Percentiles rank a stretch among this genome's conserved stretches.
phyloP scores from a whole-genome alignment of 1,284 basidiomycete species.

The Psilocybe mexicana region DNA sequence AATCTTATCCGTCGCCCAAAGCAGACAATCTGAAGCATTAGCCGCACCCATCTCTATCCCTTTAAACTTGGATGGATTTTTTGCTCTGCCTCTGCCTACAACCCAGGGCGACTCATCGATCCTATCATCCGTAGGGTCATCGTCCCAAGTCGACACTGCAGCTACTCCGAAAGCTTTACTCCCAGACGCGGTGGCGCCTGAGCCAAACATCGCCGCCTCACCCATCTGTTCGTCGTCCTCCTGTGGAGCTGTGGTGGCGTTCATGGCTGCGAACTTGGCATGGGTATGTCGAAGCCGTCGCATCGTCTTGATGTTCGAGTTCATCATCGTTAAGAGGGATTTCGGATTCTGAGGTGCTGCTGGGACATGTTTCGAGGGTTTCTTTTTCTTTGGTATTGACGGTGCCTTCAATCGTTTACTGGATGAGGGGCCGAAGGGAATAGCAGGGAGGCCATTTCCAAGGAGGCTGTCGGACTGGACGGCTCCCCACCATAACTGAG shows the following conservation, averaged over 20 bases:
- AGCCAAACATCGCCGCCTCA: conserved; percentile 18
- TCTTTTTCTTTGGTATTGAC: conserved; percentile 25
- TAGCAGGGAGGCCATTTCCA: conserved; percentile 63
- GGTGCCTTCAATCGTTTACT: conserved; percentile 7
- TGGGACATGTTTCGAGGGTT: conserved; percentile 26
- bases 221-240: conserved; percentile 45
- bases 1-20: conserved; percentile 73
- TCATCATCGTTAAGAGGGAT: conserved; percentile 65
- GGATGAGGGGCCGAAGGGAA: conserved; percentile 47
- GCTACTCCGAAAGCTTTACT: conserved; percentile 14
- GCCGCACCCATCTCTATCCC: conserved; percentile 52
- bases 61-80: conserved; percentile 26
- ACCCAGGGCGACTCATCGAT: conserved; percentile 64
- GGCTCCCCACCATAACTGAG: conserved; percentile 75
- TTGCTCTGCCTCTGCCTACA: conserved; percentile 28
- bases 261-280: conserved; percentile 64
- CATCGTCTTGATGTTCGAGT: conserved; percentile 71
- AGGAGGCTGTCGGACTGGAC: conserved; percentile 61
- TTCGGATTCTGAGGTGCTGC: conserved; percentile 33
- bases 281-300: conserved; percentile 71
- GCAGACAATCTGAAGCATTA: conserved; percentile 60
- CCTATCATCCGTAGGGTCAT: conserved; percentile 47
- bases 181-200: conserved; percentile 18
- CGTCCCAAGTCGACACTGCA: conserved; percentile 18
- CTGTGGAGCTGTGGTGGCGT: conserved; percentile 35